phyloP scores from a whole-genome alignment of 495 filamentous ascomycete species.

The Podospora pseudocomata region DNA sequence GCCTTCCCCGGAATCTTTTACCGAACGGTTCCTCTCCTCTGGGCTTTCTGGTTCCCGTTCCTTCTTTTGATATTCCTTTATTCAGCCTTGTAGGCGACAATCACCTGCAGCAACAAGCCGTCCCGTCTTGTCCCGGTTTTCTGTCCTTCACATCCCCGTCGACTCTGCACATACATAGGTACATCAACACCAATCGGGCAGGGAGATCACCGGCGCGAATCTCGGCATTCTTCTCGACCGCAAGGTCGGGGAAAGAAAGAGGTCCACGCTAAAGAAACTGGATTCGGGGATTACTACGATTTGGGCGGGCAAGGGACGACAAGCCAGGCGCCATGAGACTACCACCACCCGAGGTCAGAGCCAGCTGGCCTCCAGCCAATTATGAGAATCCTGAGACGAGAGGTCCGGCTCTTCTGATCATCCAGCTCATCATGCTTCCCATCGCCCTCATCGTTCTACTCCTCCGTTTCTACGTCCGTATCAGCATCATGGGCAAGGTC shows the following conservation, averaged over 20 bases:
- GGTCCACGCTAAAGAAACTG: not conserved
- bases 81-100: not conserved
- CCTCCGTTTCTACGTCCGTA: conserved; percentile 27
- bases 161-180: too few species aligned
- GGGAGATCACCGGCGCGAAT: not conserved
- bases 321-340: conserved; percentile 35
- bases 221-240: conserved; percentile 8
- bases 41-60: not conserved
- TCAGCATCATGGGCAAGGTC: conserved; percentile 16
- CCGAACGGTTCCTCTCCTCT: not conserved
- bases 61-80: not conserved
- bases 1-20: not conserved
- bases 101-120: not conserved
- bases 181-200: not conserved
- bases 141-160: not conserved
- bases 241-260: conserved; percentile 3
- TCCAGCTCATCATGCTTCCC: conserved; percentile 24
- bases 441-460: conserved; percentile 20
- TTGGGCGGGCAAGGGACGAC: not conserved
- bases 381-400: conserved; percentile 51
- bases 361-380: conserved; percentile 54
- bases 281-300: not conserved
- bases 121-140: not conserved
- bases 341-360: conserved; percentile 44
- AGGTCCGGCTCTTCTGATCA: conserved; percentile 34